Base-by-base conservation (phyloP, 2,329 filamentous ascomycete species). In the Colletotrichum caudatum region DNA sequence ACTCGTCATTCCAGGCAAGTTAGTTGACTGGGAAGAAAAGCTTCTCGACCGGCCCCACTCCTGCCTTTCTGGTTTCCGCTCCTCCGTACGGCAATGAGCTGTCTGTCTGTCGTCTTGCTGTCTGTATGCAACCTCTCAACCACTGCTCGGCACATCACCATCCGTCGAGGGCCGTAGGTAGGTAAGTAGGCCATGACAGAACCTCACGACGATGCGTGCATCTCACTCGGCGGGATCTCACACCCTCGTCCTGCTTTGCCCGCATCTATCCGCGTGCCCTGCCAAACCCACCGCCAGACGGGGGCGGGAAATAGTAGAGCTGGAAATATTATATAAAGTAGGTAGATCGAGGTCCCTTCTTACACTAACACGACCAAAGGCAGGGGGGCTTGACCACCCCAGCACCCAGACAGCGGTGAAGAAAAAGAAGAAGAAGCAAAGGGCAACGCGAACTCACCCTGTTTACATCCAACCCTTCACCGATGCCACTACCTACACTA, bases 391-490 rank as follows among this genome's bases (percentile, higher is more conserved):
- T 26, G 46, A 60, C 59, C n/a, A 60, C 59, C 69, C 69, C 33
- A n/a, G 69, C 65, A 26, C 20, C 58, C 59, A 56, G 29, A 59
- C 46, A 65, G 69, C 69, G 69, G 69, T 71, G 69, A 71, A 53
- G 44, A 59, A 53, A 65, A 71, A 48, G 44, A 59, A 48, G 44
- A 59, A 54, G 51, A 54, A n/a, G 53, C 53, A 56, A 37, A 64
- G n/a, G 41, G 7, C 39, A 12, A 57, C 12, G 54, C 33, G 54
- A n/a, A 33, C 16, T 62, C 54, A 41, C 50, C 26, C 58, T 57
- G 44, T 9, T 29, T 37, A 16, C 39, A 41, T 46, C 18, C 18
- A 46, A 46, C 44, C 51, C 65, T 71, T 71, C 65, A 71, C 69
- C 65, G 69, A 69, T 64, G 29, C 3, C 48, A 60, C 48, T 44